These are phyloP conservation scores for Syzygium grande DNA, from an alignment of 345 rosid genomes.

Conservation along the genomic window DNA sequence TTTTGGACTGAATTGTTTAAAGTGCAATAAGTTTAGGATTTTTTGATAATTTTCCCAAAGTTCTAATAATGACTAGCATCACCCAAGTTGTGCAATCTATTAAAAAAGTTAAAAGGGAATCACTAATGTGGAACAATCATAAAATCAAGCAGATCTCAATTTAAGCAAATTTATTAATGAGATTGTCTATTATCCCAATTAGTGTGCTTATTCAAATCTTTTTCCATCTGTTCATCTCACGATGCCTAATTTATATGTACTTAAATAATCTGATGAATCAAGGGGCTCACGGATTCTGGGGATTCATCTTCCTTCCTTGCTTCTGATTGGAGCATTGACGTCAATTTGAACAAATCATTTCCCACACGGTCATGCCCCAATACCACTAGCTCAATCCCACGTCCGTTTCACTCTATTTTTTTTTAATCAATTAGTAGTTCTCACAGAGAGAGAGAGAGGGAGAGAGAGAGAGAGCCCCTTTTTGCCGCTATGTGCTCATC, in stretches of 20 bases:
- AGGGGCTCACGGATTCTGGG: not conserved
- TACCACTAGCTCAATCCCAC: not conserved
- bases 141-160: not conserved
- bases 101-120: not conserved
- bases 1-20: no score
- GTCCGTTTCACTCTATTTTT: not conserved
- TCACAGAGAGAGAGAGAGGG: no score
- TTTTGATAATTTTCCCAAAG: no score
- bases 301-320: not conserved
- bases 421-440: no score
- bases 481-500: no score
- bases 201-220: not conserved
- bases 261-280: not conserved
- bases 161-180: not conserved
- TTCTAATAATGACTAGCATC: not conserved
- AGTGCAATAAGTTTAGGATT: no score
- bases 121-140: not conserved
- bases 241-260: not conserved
- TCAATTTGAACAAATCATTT: not conserved
- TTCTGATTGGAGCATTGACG: not conserved
- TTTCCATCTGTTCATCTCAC: not conserved
- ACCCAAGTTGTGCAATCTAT: not conserved
- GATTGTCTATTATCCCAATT: not conserved
- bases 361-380: not conserved
- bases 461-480: no score